Evolutionary conservation across 2,329 filamentous ascomycete species (phyloP), one percentile per base, ranked within the genome.

Genomic region (Pseudogymnoascus sp.): DNA sequence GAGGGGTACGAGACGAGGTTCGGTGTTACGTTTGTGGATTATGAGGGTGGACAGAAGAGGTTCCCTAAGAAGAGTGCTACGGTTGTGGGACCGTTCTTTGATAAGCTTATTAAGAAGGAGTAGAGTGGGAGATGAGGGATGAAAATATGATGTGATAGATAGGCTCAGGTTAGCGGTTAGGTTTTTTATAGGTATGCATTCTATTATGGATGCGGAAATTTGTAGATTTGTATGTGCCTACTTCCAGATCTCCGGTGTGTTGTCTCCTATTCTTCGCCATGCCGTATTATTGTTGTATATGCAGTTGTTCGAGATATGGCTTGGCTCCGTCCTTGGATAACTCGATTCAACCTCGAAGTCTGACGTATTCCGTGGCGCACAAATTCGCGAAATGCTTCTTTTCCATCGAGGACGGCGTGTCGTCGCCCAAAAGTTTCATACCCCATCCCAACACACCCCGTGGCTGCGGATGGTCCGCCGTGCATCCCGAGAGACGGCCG

Each of bases 1-100:
- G 91, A 96, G 74, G 91, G 91, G 9, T 96, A 93, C 72, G 87
- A 90, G 77, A 95, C 90, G 45, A 83, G 91, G 41, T 96, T 96
- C 70, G 91, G 91, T 25, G 90, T 92, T 63, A 90, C 88, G 5
- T 95, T 83, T 73, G 90, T 96, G 61, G 90, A 96, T 76, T 96
- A 95, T 74, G 78, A 84, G 69, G 84, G 90, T 67, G 87, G 85
- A 23, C 91, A 96, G 80, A 90, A 88, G 79, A 81, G 91, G 60
- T 83, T 87, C 68, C 87, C 91, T 40, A 96, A 96, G 83, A 91
- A 92, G 83, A 95, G 90, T 74, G 91, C 89, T 18, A 83, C 81
- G 75, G 82, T 83, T 71, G 81, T 96, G 69, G 83, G 85, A 67
- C 80, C 84, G 63, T 81, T 93, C 65, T 93, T 95, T 73, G 84